phyloP scores from a whole-genome alignment of 441 rosid genomes.

The Brassica balearica region DNA sequence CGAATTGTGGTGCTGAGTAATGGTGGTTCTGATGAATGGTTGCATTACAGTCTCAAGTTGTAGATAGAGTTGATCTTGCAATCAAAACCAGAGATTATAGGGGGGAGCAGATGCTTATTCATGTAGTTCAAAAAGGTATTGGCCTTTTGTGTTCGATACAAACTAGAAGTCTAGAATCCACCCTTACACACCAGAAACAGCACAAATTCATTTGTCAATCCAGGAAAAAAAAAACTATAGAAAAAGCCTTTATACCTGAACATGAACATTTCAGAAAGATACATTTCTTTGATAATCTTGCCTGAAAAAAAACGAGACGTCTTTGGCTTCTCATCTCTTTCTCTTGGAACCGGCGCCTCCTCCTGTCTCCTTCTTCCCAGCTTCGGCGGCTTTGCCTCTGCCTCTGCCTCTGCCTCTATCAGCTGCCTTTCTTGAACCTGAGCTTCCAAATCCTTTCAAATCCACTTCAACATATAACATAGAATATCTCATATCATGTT shows the following conservation, averaged over 20 bases:
- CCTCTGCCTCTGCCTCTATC: conserved; percentile 44
- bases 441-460: conserved; percentile 56
- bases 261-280: conserved; percentile 14
- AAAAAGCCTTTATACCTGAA: not conserved
- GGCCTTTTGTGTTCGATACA: not conserved
- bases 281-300: not conserved
- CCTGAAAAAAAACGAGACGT: conserved; percentile 12
- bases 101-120: no score
- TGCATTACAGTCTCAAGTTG: no score
- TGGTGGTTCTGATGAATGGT: not conserved
- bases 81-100: no score
- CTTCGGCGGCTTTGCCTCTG: conserved; percentile 26
- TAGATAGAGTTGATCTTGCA: no score
- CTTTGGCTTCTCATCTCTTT: conserved; percentile 40
- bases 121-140: not conserved
- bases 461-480: conserved; percentile 63
- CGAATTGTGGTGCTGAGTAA: not conserved
- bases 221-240: not conserved
- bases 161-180: not conserved
- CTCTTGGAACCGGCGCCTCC: conserved; percentile 43
- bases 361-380: conserved; percentile 40
- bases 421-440: conserved; percentile 37
- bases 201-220: not conserved
- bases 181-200: not conserved
- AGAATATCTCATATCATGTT: not conserved